Base-by-base conservation (phyloP, 345 rosid species). In the Theobroma cacao region DNA sequence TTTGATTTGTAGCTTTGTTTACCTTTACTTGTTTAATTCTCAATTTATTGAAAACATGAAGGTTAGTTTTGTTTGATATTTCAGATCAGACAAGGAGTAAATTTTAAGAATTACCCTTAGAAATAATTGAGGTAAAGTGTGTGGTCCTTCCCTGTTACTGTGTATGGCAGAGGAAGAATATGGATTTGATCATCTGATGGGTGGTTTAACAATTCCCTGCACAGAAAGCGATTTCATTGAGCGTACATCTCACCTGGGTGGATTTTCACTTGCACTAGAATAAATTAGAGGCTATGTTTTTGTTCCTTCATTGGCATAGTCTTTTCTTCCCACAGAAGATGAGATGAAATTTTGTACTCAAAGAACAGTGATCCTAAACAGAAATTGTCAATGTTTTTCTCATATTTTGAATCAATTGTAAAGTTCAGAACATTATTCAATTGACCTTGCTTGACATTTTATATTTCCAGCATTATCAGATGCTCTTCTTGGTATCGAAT, bases 161-260 rank as follows among this genome's bases (percentile, higher is more conserved):
- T 55, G 65, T 28, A 78, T 34, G 59, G 79, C 82, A 4, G 85
- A 82, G 66, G 83, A 82, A 77, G 89, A 85, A 65, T 84, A 80
- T 45, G 85, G 88, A 11, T 83, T 72, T 48, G 40, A 80, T 66
- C 82, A 82, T 81, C 87, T 86, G 24, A 84, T 75, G 86, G 88
- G 85, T 0, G 82, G 85, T 38, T 83, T 85, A 59, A 85, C 89
- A 1, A 81, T 85, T 62, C 83, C 86, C 9, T 85, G 85, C 79
- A 79, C 60, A 3, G 83, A 85, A 79, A 83, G 81, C 22, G 58
- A 66, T 28, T 85, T 85, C 74, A 26, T 47, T 24, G 18, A 67
- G 11, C 24, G 26, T 36, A 24, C 48, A 40, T 20, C 72, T 67
- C 26, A 33, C 18, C 17, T 40, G 14, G 20, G 12, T 24, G 58